Conservation (phyloP, 2,329 filamentous ascomycete genomes). For the Drechslerella dactyloides region DNA sequence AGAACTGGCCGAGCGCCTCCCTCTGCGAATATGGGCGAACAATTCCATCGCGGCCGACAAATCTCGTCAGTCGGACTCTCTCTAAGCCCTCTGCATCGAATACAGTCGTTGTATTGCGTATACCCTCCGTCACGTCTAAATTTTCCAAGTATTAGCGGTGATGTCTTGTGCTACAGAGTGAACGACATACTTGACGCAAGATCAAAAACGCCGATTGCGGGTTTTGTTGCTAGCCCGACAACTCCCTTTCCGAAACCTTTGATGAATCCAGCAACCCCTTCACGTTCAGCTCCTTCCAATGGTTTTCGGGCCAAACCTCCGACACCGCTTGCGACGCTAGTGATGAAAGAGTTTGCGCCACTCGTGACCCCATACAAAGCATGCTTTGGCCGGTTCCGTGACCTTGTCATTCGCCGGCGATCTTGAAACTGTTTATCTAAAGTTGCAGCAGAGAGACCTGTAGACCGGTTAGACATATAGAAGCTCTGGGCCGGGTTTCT, state of each 20-base stretch:
- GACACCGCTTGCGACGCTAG: slow-evolving; percentile 88
- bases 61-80: slow-evolving; percentile 88
- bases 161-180: neutral
- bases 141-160: neutral
- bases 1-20: slow-evolving; percentile 95
- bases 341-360: slow-evolving; percentile 92
- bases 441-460: slow-evolving; percentile 83
- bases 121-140: slow-evolving; percentile 84
- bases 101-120: slow-evolving; percentile 97
- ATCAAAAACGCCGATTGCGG: slow-evolving; percentile 94
- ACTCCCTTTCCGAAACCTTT: slow-evolving; percentile 97
- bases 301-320: slow-evolving; percentile 92
- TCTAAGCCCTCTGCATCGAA: slow-evolving; percentile 95
- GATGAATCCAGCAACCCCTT: slow-evolving; percentile 91
- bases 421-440: slow-evolving; percentile 99
- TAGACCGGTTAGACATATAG: slow-evolving; percentile 1
- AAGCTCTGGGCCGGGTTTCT: neutral
- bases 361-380: slow-evolving; percentile 94
- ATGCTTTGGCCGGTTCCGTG: slow-evolving; percentile 93
- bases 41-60: slow-evolving; percentile 89
- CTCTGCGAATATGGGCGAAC: slow-evolving; percentile 93
- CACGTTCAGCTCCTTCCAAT: slow-evolving; percentile 92
- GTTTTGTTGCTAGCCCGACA: slow-evolving; percentile 92
- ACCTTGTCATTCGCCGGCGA: slow-evolving; percentile 87
- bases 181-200: slow-evolving; percentile 74